phyloP scores from a whole-genome alignment of 208 protist genomes.

The Trichomonas tenax region DNA sequence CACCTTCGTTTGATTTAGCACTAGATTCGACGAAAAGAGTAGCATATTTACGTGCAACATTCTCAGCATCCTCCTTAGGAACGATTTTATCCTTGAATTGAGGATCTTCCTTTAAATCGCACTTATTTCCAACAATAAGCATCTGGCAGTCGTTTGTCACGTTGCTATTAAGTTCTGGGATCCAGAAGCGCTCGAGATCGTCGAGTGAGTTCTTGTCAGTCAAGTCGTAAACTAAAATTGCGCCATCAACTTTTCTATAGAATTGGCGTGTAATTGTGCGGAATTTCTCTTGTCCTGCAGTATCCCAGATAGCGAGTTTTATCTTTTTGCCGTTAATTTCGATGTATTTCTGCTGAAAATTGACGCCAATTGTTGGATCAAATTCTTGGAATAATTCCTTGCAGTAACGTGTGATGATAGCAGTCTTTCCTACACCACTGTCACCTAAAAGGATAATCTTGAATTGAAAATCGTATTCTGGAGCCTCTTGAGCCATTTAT shows the following conservation, averaged over 20 bases:
- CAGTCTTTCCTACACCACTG: not conserved
- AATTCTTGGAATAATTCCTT: not conserved
- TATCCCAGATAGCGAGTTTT: constrained; percentile 20
- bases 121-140: constrained; percentile 1
- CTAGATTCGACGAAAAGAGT: not conserved
- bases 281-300: constrained; percentile 24
- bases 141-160: not conserved
- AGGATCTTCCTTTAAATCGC: not conserved
- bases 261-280: constrained; percentile 1
- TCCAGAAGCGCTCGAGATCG: not conserved
- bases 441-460: constrained; percentile 1
- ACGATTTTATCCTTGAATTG: not conserved
- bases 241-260: not conserved
- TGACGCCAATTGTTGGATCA: not conserved
- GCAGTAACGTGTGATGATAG: not conserved
- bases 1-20: not conserved
- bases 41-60: not conserved
- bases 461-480: not conserved
- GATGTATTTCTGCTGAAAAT: constrained; percentile 3
- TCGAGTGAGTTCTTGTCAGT: not conserved
- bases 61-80: not conserved
- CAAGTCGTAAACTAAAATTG: constrained; percentile 17
- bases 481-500: not conserved
- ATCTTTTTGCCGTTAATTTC: not conserved
- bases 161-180: not conserved